Evolutionary conservation across 441 rosid genomes (phyloP).

Genomic region (Syzygium malaccense): DNA sequence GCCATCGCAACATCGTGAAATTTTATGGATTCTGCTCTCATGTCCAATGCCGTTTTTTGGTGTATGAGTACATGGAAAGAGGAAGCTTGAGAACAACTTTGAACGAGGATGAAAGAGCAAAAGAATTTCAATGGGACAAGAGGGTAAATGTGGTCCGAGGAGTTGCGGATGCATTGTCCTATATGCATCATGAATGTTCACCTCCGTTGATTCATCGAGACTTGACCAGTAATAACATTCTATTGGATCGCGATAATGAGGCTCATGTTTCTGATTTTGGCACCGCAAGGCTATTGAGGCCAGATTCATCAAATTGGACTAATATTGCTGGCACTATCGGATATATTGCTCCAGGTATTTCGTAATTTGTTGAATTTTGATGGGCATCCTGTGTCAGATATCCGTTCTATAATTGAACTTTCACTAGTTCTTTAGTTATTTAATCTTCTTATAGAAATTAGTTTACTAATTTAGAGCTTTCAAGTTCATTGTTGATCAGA

Average conservation of each 20-base stretch:
- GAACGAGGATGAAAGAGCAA: not conserved
- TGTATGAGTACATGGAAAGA: not conserved
- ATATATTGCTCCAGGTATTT: not conserved
- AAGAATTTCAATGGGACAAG: not conserved
- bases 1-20: too few relatives aligned
- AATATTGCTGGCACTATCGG: not conserved
- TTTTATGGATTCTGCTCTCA: not conserved
- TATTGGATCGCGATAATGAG: not conserved
- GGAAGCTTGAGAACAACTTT: not conserved
- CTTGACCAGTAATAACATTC: not conserved
- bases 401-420: not conserved
- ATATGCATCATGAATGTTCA: not conserved
- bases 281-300: not conserved
- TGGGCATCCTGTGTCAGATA: not conserved
- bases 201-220: not conserved
- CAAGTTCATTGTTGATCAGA: too few relatives aligned
- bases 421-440: not conserved
- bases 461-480: not conserved
- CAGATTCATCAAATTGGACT: not conserved
- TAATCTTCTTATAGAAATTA: fast-evolving
- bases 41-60: fast-evolving
- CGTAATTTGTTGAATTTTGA: not conserved
- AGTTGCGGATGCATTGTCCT: not conserved
- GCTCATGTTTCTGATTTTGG: not conserved
- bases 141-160: not conserved